A percentile compares a stretch with the other conserved stretches of the same genome.
These are phyloP conservation scores for Triticum urartu DNA, from an alignment of 176 grass and related monocot species.

Conservation along the genomic window DNA sequence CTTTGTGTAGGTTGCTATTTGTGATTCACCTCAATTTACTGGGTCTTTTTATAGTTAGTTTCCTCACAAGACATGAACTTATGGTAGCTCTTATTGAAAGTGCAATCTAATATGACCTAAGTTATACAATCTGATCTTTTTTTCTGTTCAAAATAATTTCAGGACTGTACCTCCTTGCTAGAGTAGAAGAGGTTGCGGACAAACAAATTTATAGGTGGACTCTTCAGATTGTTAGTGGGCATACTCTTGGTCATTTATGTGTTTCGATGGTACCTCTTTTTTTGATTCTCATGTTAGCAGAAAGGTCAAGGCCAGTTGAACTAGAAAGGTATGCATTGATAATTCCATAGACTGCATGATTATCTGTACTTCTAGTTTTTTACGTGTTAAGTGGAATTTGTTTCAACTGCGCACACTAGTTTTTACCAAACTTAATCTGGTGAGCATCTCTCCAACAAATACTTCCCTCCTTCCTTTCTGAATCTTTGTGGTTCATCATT, in stretches of 20 bases:
- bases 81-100: neutral
- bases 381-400: too few species aligned
- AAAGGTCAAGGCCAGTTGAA: slow-evolving; percentile 53
- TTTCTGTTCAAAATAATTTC: slow-evolving; percentile 23
- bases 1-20: too few species aligned
- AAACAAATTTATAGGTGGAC: slow-evolving; percentile 74
- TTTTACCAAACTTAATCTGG: too few species aligned
- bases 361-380: neutral
- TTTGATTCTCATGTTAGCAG: slow-evolving; percentile 78
- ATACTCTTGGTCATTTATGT: slow-evolving; percentile 70
- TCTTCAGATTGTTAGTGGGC: slow-evolving; percentile 65
- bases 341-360: neutral
- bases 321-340: slow-evolving; percentile 53
- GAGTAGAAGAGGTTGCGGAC: slow-evolving; percentile 70
- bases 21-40: too few species aligned
- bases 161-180: slow-evolving; percentile 87
- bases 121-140: neutral
- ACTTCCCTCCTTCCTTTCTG: too few species aligned
- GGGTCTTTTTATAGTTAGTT: too few species aligned
- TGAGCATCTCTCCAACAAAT: too few species aligned
- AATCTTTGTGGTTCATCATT: too few species aligned
- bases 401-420: too few species aligned
- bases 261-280: slow-evolving; percentile 77
- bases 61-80: neutral
- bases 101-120: neutral